Conservation (phyloP, 495 filamentous ascomycete species). For the Collariella sp. region DNA sequence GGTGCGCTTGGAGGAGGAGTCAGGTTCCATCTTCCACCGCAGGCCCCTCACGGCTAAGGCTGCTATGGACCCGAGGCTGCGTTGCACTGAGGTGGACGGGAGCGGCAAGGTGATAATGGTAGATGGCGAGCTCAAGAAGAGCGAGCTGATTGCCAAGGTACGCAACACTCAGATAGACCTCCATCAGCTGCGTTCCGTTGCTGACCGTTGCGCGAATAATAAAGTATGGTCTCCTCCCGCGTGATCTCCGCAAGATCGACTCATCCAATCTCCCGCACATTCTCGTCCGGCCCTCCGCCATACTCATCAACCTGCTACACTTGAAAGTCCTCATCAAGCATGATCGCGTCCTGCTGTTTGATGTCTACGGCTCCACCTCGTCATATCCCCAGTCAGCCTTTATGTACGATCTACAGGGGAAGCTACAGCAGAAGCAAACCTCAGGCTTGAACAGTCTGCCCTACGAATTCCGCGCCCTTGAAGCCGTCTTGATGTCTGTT, state of each 20-base stretch:
- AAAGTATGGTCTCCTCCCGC: constrained; percentile 89
- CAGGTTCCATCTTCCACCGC: constrained; percentile 49
- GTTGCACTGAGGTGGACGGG: constrained; percentile 91
- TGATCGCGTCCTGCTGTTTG: constrained; percentile 88
- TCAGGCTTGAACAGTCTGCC: constrained; percentile 48
- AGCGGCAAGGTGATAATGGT: constrained; percentile 91
- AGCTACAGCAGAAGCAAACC: constrained; percentile 47
- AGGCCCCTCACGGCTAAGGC: constrained; percentile 60
- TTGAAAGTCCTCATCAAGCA: constrained; percentile 89
- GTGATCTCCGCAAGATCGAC: constrained; percentile 95
- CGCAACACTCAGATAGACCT: constrained; percentile 13
- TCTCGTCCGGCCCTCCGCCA: constrained; percentile 85
- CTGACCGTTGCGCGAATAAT: background rate
- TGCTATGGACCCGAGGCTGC: constrained; percentile 67
- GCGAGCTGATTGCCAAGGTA: constrained; percentile 92
- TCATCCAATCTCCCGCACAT: constrained; percentile 97
- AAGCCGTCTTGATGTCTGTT: constrained; percentile 73
- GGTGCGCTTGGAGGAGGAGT: constrained; percentile 39
- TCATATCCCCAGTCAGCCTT: constrained; percentile 93
- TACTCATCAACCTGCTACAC: constrained; percentile 90
- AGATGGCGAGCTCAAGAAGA: constrained; percentile 95
- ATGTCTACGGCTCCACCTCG: constrained; percentile 89
- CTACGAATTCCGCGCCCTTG: constrained; percentile 67
- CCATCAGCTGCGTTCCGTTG: background rate
- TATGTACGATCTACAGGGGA: constrained; percentile 78